A percentile compares a stretch with the other conserved stretches of the same genome.
phyloP scores from a whole-genome alignment of 2,329 filamentous ascomycete species.

The Alternaria solani region DNA sequence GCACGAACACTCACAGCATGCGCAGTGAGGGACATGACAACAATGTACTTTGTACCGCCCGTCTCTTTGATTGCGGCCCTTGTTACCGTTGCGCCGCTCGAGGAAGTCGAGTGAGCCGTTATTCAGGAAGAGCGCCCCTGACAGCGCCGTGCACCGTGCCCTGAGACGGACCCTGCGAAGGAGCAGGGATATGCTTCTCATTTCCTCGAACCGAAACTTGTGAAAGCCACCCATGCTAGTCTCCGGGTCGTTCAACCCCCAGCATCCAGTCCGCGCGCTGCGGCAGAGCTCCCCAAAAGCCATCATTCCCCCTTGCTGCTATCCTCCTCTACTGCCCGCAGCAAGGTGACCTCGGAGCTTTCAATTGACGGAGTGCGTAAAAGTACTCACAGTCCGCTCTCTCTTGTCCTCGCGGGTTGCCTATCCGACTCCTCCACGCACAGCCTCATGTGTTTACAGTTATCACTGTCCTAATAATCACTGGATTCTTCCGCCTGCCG shows the following conservation, averaged over 20 bases:
- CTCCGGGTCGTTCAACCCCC: constrained; percentile 39
- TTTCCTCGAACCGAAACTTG: constrained; percentile 49
- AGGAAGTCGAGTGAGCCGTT: constrained; percentile 22
- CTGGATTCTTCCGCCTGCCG: constrained; percentile 22
- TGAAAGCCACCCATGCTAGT: constrained; percentile 44
- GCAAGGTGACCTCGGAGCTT: constrained; percentile 48
- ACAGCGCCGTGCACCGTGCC: constrained; percentile 40
- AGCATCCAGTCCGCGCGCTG: constrained; percentile 41
- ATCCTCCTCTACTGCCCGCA: constrained; percentile 48
- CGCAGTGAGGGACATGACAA: not conserved
- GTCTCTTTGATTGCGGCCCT: constrained; percentile 20
- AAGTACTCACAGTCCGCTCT: constrained; percentile 34
- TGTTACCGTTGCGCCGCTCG: constrained; percentile 15
- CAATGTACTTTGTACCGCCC: constrained; percentile 7
- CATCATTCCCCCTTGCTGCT: constrained; percentile 46
- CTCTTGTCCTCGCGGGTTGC: constrained; percentile 19
- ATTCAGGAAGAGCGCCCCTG: constrained; percentile 34
- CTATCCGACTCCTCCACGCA: constrained; percentile 24
- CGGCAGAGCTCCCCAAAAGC: constrained; percentile 48
- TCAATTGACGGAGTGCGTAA: constrained; percentile 34
- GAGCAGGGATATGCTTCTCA: constrained; percentile 43
- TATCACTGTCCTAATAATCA: constrained; percentile 31
- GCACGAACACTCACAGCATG: constrained; percentile 11
- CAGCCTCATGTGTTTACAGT: constrained; percentile 34
- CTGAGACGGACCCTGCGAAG: constrained; percentile 37